Percentiles rank a stretch among this genome's conserved stretches.
These are phyloP conservation scores for Cladobotryum protrusum DNA, from an alignment of 2,329 filamentous ascomycete genomes.

Conservation along the genomic window DNA sequence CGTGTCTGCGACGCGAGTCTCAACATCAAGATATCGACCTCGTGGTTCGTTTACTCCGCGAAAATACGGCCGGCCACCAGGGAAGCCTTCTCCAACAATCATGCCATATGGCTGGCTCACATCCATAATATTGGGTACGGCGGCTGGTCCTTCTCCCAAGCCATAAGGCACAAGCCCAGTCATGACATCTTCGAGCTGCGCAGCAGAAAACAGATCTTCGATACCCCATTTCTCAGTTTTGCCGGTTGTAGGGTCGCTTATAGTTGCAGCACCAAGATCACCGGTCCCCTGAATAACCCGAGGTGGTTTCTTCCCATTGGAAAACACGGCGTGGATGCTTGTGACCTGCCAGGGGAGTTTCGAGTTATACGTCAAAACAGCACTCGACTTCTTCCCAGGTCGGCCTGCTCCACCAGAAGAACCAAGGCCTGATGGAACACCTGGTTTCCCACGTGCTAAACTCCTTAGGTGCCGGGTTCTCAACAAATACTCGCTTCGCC, in stretches of 20 bases:
- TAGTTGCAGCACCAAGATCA: constrained; percentile 69
- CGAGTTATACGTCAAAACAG: constrained; percentile 79
- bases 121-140: constrained; percentile 81
- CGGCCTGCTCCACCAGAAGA: constrained; percentile 43
- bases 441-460: constrained; percentile 73
- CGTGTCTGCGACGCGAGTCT: constrained; percentile 54
- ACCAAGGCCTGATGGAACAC: constrained; percentile 47
- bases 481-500: constrained; percentile 92
- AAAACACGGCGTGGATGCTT: constrained; percentile 71
- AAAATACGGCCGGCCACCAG: constrained; percentile 75
- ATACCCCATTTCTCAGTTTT: constrained; percentile 79
- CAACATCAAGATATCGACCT: constrained; percentile 65
- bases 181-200: constrained; percentile 72
- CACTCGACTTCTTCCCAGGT: constrained; percentile 59
- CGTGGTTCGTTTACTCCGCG: constrained; percentile 67
- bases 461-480: constrained; percentile 79
- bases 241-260: constrained; percentile 70
- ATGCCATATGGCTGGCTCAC: constrained; percentile 80
- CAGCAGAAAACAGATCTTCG: constrained; percentile 65
- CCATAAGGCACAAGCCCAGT: constrained; percentile 71
- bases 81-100: constrained; percentile 78
- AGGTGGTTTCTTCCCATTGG: constrained; percentile 65
- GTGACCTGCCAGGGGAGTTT: constrained; percentile 74
- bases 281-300: constrained; percentile 78
- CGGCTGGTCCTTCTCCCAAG: constrained; percentile 69